Conservation (phyloP, 139 green algal species). For the Micractinium conductrix region DNA sequence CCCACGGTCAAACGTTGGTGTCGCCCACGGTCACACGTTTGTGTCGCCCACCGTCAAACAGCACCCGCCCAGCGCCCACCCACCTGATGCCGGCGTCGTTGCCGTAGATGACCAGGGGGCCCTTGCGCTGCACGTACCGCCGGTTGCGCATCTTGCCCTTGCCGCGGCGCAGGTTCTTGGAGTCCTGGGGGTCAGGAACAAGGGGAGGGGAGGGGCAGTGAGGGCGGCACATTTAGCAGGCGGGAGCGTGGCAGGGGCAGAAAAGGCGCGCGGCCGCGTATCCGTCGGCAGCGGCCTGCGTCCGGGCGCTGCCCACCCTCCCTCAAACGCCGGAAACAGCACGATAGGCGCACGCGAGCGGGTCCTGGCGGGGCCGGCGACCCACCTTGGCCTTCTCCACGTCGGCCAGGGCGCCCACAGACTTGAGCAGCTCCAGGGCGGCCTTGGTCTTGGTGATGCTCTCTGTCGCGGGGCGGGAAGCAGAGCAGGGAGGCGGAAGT, state of each 20-base stretch:
- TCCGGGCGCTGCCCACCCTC: too few relatives aligned
- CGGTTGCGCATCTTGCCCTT: conserved; percentile 99
- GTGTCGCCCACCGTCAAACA: too few relatives aligned
- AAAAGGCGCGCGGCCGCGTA: too few relatives aligned
- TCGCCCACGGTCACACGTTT: too few relatives aligned
- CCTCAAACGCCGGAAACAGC: too few relatives aligned
- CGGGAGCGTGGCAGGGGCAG: too few relatives aligned
- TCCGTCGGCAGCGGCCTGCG: too few relatives aligned
- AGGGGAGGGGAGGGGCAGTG: neutral
- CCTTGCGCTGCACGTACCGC: conserved; percentile 93
- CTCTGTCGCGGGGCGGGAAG: conserved; percentile 54
- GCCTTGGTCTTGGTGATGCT: conserved; percentile 93
- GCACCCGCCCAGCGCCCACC: too few relatives aligned
- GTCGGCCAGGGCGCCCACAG: conserved; percentile 86
- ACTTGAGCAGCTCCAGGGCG: conserved; percentile 89
- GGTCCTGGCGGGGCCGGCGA: too few relatives aligned
- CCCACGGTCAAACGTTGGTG: too few relatives aligned
- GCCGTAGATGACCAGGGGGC: conserved; percentile 94
- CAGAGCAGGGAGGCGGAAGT: neutral
- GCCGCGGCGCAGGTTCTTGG: conserved; percentile 66
- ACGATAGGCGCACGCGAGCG: too few relatives aligned
- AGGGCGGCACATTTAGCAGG: too few relatives aligned
- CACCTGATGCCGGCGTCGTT: conserved; percentile 81
- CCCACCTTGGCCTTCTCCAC: conserved; percentile 87
- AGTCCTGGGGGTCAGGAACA: conserved; percentile 1